Evolutionary conservation across 2,329 filamentous ascomycete genomes (phyloP).

Genomic region (Fusarium stilboides): DNA sequence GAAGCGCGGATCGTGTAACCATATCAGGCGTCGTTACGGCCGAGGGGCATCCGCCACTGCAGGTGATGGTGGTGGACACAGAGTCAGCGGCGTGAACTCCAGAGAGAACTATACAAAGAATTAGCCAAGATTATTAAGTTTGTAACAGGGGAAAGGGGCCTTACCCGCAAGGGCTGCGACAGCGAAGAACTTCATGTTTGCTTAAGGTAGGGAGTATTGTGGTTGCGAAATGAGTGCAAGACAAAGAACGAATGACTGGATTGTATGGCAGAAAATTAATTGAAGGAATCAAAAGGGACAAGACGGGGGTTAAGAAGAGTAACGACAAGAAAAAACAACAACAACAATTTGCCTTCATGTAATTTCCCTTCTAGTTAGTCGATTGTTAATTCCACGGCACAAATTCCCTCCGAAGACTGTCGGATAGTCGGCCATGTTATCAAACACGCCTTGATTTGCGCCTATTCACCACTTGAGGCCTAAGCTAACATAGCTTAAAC

Average conservation of each 20-base stretch:
- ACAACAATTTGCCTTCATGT: background rate
- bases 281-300: background rate
- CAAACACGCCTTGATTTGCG: constrained; percentile 3
- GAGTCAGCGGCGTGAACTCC: constrained; percentile 33
- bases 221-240: constrained; percentile 19
- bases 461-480: background rate
- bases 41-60: constrained; percentile 25
- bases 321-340: background rate
- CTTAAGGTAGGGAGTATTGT: constrained; percentile 1
- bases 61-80: constrained; percentile 36
- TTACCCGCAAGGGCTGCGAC: constrained; percentile 30
- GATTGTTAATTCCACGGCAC: constrained; percentile 7
- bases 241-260: constrained; percentile 13
- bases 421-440: background rate
- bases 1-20: constrained; percentile 33
- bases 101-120: constrained; percentile 15
- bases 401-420: constrained; percentile 4
- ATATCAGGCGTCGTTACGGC: constrained; percentile 24
- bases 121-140: background rate
- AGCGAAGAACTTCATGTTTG: constrained; percentile 38
- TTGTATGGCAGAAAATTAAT: background rate
- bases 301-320: constrained; percentile 1
- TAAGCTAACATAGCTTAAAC: background rate
- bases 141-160: background rate
- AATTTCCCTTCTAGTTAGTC: background rate